phyloP scores from a whole-genome alignment of 2,329 filamentous ascomycete genomes.

The Exutisphaerella laricina region DNA sequence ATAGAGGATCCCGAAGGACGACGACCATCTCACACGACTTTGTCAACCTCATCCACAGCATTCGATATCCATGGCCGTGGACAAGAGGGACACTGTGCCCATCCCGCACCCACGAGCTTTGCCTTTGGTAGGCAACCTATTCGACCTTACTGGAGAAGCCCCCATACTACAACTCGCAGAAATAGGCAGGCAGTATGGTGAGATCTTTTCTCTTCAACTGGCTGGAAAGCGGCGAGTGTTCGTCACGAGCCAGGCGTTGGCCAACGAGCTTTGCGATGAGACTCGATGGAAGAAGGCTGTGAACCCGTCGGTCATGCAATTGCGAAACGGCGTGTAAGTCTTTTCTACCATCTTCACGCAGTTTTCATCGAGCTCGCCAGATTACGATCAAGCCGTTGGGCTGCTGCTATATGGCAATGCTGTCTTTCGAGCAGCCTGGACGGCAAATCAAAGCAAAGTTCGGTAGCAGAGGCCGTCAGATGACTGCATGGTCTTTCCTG shows the following conservation, averaged over 20 bases:
- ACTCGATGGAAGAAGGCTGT: conserved; percentile 54
- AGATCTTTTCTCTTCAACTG: conserved; percentile 16
- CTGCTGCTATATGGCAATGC: too few species aligned
- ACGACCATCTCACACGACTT: neutral
- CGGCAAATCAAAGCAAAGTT: too few species aligned
- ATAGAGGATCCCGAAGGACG: neutral
- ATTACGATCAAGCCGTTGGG: too few species aligned
- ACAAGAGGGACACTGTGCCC: conserved; percentile 20
- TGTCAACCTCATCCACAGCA: neutral
- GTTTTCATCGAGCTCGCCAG: conserved; percentile 49
- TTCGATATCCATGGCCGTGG: conserved; percentile 15
- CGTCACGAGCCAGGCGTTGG: conserved; percentile 22
- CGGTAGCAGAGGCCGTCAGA: too few species aligned
- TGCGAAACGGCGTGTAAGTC: too few species aligned
- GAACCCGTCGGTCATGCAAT: too few species aligned
- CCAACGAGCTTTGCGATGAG: conserved; percentile 38
- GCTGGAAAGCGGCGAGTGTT: conserved; percentile 4
- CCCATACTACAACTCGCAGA: conserved; percentile 54
- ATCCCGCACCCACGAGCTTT: conserved; percentile 61
- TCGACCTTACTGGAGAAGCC: conserved; percentile 56
- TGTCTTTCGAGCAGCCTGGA: too few species aligned
- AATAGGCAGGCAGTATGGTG: conserved; percentile 21
- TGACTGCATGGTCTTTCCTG: too few species aligned
- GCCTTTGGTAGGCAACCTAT: conserved; percentile 61
- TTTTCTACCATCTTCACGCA: too few species aligned